phyloP scores from a whole-genome alignment of 768 basidiomycete species.

The Leccinellum rugosiceps region DNA sequence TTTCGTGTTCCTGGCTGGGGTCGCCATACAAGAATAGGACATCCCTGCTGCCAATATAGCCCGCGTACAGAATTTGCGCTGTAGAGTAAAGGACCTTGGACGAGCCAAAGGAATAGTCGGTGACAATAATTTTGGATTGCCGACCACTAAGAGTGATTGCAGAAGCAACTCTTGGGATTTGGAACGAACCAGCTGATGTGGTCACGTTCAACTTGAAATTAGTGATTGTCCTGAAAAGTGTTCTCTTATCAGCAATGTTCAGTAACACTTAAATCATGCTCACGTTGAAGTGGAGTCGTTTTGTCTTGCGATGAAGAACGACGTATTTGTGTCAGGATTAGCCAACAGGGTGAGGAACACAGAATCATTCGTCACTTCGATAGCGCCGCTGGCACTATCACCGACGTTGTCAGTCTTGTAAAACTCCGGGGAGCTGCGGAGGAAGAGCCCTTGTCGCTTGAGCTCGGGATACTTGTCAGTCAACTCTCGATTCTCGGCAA shows the following conservation, averaged over 20 bases:
- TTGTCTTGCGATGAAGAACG: constrained; percentile 73
- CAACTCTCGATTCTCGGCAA: constrained; percentile 64
- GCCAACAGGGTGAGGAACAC: constrained; percentile 59
- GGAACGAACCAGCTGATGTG: constrained; percentile 48
- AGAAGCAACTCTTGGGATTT: constrained; percentile 53
- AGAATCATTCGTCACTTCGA: constrained; percentile 39
- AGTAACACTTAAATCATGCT: constrained; percentile 19
- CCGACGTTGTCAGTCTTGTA: constrained; percentile 77
- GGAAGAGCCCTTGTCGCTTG: constrained; percentile 74
- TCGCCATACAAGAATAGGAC: constrained; percentile 63
- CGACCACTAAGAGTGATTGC: constrained; percentile 63
- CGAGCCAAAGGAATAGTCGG: constrained; percentile 69
- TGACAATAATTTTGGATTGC: constrained; percentile 70
- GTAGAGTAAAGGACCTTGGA: constrained; percentile 67
- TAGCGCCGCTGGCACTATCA: constrained; percentile 51
- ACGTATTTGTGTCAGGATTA: constrained; percentile 64
- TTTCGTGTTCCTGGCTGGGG: constrained; percentile 52
- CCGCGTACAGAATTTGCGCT: constrained; percentile 67
- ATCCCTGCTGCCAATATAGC: constrained; percentile 57
- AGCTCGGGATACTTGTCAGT: constrained; percentile 72
- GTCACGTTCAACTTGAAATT: constrained; percentile 60
- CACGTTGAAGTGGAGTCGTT: constrained; percentile 64
- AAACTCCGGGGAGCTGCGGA: constrained; percentile 76
- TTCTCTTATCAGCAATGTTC: neutral
- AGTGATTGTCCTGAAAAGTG: constrained; percentile 25